These are phyloP conservation scores for Leucocoprinus sp. DNA, from an alignment of 768 basidiomycete species.

Conservation along the genomic window DNA sequence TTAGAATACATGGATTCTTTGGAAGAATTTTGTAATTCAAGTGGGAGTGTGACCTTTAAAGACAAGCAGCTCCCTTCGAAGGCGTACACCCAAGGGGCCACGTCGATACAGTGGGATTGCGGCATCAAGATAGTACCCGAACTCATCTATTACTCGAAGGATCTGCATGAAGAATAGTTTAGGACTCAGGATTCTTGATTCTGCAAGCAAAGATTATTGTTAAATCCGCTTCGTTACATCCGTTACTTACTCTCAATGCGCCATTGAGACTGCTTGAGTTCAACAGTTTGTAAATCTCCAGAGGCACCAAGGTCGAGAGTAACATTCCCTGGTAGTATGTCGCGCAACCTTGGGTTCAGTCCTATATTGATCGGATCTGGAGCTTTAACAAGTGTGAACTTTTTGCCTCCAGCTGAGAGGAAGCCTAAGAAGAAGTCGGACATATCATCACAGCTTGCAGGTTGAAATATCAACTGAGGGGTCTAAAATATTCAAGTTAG, in stretches of 20 bases:
- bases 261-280: slow-evolving; percentile 39
- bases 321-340: slow-evolving; percentile 27
- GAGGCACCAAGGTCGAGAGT: slow-evolving; percentile 34
- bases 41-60: slow-evolving; percentile 37
- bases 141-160: slow-evolving; percentile 45
- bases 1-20: not conserved
- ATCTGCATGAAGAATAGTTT: slow-evolving; percentile 53
- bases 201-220: not conserved
- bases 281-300: slow-evolving; percentile 45
- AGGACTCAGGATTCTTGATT: slow-evolving; percentile 35
- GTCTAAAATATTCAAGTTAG: slow-evolving; percentile 26
- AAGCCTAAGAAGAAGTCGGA: slow-evolving; percentile 59
- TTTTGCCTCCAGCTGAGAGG: slow-evolving; percentile 53
- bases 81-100: slow-evolving; percentile 33
- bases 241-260: slow-evolving; percentile 13
- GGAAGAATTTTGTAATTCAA: not conserved
- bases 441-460: slow-evolving; percentile 35
- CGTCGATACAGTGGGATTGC: slow-evolving; percentile 51
- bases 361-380: slow-evolving; percentile 34
- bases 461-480: slow-evolving; percentile 63
- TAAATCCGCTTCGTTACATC: not conserved
- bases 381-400: slow-evolving; percentile 40
- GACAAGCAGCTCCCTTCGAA: slow-evolving; percentile 54
- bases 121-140: slow-evolving; percentile 59
- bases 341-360: slow-evolving; percentile 31